phyloP scores from a whole-genome alignment of 75 land plant genomes.

The Pseudotsuga menziesii region DNA sequence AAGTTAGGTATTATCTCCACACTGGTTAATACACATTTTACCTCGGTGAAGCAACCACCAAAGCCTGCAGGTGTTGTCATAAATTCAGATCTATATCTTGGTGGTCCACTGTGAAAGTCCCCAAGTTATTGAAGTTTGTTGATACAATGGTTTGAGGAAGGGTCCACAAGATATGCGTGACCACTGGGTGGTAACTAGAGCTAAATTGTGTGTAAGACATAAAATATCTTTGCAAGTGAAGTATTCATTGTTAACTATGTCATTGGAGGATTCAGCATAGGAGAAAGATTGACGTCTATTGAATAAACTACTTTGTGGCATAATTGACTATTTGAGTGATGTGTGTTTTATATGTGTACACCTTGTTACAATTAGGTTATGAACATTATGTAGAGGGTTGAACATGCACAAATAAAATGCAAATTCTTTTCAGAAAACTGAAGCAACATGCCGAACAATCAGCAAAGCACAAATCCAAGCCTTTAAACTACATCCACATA shows the following conservation, averaged over 20 bases:
- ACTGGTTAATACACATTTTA: constrained; percentile 41
- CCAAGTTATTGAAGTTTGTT: constrained; percentile 71
- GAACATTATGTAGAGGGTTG: too few species aligned
- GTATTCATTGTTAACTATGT: constrained; percentile 61
- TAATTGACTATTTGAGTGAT: not conserved
- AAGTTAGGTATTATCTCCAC: constrained; percentile 64
- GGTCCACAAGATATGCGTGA: constrained; percentile 91
- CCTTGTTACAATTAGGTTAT: not conserved
- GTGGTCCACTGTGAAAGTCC: constrained; percentile 56
- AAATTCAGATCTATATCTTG: constrained; percentile 73
- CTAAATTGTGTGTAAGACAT: constrained; percentile 66
- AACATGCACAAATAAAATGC: too few species aligned
- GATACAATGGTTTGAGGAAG: constrained; percentile 66
- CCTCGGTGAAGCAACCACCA: constrained; percentile 28
- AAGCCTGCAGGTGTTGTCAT: constrained; percentile 36
- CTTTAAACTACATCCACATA: too few species aligned
- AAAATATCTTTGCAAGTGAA: constrained; percentile 69
- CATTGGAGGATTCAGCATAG: constrained; percentile 11
- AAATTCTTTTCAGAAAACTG: too few species aligned
- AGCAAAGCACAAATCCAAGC: too few species aligned
- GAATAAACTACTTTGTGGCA: constrained; percentile 2
- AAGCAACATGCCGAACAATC: too few species aligned
- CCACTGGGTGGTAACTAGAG: constrained; percentile 92
- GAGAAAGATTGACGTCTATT: constrained; percentile 1
- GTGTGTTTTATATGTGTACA: not conserved